phyloP scores from a whole-genome alignment of 331 rosid genomes.

The Acacia pycnantha region DNA sequence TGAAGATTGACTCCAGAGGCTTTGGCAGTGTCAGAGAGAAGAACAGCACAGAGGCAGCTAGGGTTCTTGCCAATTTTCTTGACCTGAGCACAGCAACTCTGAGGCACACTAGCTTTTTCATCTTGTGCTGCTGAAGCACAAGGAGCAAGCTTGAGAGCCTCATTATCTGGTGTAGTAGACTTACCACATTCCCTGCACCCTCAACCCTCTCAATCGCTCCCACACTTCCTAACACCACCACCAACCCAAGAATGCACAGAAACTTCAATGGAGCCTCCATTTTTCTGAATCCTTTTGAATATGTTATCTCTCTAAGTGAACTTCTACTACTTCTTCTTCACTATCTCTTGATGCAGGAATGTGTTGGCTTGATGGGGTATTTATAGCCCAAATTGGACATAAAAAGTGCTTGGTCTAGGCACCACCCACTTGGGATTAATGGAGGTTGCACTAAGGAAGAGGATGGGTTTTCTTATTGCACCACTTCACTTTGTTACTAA shows the following conservation, averaged over 20 bases:
- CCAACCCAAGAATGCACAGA: slow-evolving; percentile 40
- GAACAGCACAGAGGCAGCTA: slow-evolving; percentile 55
- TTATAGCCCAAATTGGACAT: slow-evolving; percentile 37
- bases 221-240: slow-evolving; percentile 32
- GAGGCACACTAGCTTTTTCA: slow-evolving; percentile 49
- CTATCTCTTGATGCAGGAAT: slow-evolving; percentile 27
- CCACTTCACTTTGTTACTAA: slow-evolving; percentile 46
- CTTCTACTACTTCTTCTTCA: background rate
- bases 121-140: slow-evolving; percentile 60
- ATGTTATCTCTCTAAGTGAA: background rate
- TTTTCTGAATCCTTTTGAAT: background rate
- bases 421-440: slow-evolving; percentile 41
- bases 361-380: slow-evolving; percentile 21
- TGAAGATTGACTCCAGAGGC: slow-evolving; percentile 41
- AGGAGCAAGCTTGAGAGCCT: slow-evolving; percentile 60
- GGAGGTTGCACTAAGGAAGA: slow-evolving; percentile 53
- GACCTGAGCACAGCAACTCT: slow-evolving; percentile 50
- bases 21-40: slow-evolving; percentile 59
- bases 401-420: slow-evolving; percentile 37
- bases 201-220: slow-evolving; percentile 28
- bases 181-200: slow-evolving; percentile 64
- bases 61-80: slow-evolving; percentile 53
- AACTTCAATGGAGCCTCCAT: slow-evolving; percentile 47
- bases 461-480: slow-evolving; percentile 23
- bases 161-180: slow-evolving; percentile 44